These are phyloP conservation scores for Hypocrella siamensis DNA, from an alignment of 2,329 filamentous ascomycete genomes.

Conservation along the genomic window DNA sequence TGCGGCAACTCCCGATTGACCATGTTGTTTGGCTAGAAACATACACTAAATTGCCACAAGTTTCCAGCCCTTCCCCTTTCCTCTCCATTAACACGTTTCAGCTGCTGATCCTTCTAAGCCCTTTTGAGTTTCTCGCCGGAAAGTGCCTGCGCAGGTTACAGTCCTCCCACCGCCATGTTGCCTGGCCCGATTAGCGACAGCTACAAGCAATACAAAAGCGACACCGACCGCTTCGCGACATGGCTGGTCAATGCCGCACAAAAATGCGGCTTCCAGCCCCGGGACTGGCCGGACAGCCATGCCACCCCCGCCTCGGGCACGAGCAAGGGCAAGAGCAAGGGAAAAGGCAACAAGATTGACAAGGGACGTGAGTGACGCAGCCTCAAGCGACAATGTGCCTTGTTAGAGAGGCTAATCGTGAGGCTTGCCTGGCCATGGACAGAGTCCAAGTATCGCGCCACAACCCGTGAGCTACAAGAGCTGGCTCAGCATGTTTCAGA, in stretches of 20 bases:
- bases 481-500: neutral
- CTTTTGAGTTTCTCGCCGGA: too few species aligned
- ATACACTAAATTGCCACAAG: too few species aligned
- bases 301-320: neutral
- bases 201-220: neutral
- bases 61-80: too few species aligned
- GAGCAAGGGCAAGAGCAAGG: neutral
- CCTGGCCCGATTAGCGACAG: neutral
- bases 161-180: too few species aligned
- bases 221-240: neutral
- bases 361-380: neutral
- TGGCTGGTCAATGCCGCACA: neutral
- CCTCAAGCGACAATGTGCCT: neutral
- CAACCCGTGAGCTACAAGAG: neutral
- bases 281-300: neutral
- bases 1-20: too few species aligned
- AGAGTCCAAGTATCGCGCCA: neutral
- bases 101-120: too few species aligned
- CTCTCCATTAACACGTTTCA: too few species aligned
- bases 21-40: too few species aligned
- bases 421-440: neutral
- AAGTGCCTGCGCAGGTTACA: too few species aligned
- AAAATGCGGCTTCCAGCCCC: neutral
- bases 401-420: too few species aligned
- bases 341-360: neutral